Conservation (phyloP, 2,329 filamentous ascomycete species). For the Penicillium brasilianum region DNA sequence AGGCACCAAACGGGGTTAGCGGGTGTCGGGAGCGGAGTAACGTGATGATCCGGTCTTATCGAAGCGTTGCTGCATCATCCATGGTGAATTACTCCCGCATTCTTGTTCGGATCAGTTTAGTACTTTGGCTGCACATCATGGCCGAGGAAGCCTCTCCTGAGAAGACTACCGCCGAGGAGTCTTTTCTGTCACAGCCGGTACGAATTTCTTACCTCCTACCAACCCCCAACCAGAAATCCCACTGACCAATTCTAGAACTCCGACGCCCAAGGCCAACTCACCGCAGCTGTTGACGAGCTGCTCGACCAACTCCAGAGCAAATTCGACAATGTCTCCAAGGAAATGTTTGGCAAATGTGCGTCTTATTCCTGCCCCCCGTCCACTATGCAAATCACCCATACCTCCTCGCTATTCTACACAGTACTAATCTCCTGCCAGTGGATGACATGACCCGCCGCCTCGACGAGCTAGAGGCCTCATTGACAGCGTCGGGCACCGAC, state of each 20-base stretch:
- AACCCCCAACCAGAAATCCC: not conserved
- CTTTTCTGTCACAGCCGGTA: conserved; percentile 34
- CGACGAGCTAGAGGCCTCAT: conserved; percentile 78
- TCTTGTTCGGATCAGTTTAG: not conserved
- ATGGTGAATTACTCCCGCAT: conserved; percentile 1
- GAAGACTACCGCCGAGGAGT: conserved; percentile 27
- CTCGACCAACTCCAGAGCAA: conserved; percentile 83
- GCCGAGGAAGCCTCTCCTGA: conserved; percentile 29
- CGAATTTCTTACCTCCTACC: not conserved
- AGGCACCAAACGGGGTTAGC: conserved; percentile 26
- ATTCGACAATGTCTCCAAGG: conserved; percentile 81
- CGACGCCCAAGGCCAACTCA: conserved; percentile 60
- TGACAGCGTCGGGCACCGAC: conserved; percentile 60
- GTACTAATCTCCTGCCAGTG: conserved; percentile 62
- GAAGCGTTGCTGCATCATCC: not conserved
- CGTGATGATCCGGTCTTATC: conserved; percentile 38
- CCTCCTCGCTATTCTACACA: not conserved
- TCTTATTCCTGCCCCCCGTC: too few relatives aligned
- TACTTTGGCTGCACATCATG: conserved; percentile 23
- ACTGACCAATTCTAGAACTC: conserved; percentile 29
- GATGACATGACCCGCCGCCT: conserved; percentile 90
- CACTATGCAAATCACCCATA: too few relatives aligned
- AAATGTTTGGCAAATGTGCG: conserved; percentile 92
- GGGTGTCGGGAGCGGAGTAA: conserved; percentile 16
- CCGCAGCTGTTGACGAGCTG: conserved; percentile 82